Evolutionary conservation across 768 basidiomycete genomes (phyloP), one percentile per base, ranked within the genome.

Genomic region (Macrocybe gigantea): DNA sequence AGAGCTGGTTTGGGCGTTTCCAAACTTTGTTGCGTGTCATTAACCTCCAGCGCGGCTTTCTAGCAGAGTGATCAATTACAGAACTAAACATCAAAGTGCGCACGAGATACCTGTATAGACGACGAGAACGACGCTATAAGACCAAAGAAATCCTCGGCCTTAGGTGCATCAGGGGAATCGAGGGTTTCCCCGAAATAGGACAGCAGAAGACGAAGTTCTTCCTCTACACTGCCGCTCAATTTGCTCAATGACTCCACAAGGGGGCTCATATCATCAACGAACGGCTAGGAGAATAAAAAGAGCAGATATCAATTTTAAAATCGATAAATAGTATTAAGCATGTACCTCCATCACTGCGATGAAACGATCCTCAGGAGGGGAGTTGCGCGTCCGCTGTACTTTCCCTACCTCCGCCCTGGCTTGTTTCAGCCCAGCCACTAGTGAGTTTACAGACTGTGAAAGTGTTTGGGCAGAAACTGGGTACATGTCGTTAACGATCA

Each of bases 131-230:
- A 77, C n/a, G 78, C 70, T 40, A 93, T 75, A 47, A 83, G 65
- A 0, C 75, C 78, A 56, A 96, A 94, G 59, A 96, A 82, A 52
- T 88, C 86, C 60, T 94, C 93, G 0, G 87, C 79, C 57, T 85
- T 90, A 2, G 76, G 74, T 1, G 80, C 71, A 11, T 89, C 81
- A 0, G 79, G 70, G 0, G 78, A 69, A 44, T 82, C 77, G 1
- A 81, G 77, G 45, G 73, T 73, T 60, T 95, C 91, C 5, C 92
- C 92, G 58, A 84, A 95, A 67, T 87, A 96, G 0, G 56, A 49
- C 6, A 89, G 66, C 22, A 93, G 52, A 3, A 73, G 72, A 14
- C 67, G 68, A 4, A 94, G 64, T 48, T 92, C 88, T 4, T 56
- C 62, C 14, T 83, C 78, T 13, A 95, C 64, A 2, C 74, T 63